Base-by-base conservation (phyloP, 2,329 filamentous ascomycete species). In the Diatrype stigma region DNA sequence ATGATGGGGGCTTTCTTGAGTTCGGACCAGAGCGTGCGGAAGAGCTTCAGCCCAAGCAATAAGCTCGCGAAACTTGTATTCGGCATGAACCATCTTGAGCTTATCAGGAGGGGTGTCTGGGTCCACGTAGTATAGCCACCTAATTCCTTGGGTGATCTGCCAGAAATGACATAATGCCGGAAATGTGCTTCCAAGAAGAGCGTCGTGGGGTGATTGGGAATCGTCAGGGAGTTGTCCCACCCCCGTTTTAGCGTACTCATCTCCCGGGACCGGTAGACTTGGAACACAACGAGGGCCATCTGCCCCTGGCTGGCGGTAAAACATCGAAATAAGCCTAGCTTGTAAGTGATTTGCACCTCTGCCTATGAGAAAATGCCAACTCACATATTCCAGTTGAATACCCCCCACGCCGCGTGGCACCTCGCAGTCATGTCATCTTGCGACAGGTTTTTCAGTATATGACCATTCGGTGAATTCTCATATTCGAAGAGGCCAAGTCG, bases 361-460 rank as follows among this genome's bases (percentile, higher is more conserved):
- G 14, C 34, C 6, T 37, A 16, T 37, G 6, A 5, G 17, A 35
- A 16, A 52, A 6, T 10, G 23, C 23, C 2, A 26, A 53, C 69
- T 61, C 52, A 71, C 71, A 67, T 60, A 49, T 64, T 66, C 67
- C 67, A 73, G 49, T 71, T 72, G 45, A 73, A 73, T 3, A 59
- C 52, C 1, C 67, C 65, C 67, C 67, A 69, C 0, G 67, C 63
- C 2, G 64, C 65, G n/a, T 62, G 62, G 2, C 55, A 58, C 34
- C 37, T 42, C 2, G 51, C 46, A 34, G 40, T 53, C 21, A 38
- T 49, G 2, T 55, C 49, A 0, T 63, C 60, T 11, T 55, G 48
- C 10, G 60, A 49, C 38, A 49, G 42, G n/a, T 59, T 45, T n/a
- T 56, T 37, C n/a, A 48, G 11, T 2, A 19, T n/a, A 6, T 19